Base-by-base conservation (phyloP, 2,329 filamentous ascomycete species). In the Penicillium sp. region DNA sequence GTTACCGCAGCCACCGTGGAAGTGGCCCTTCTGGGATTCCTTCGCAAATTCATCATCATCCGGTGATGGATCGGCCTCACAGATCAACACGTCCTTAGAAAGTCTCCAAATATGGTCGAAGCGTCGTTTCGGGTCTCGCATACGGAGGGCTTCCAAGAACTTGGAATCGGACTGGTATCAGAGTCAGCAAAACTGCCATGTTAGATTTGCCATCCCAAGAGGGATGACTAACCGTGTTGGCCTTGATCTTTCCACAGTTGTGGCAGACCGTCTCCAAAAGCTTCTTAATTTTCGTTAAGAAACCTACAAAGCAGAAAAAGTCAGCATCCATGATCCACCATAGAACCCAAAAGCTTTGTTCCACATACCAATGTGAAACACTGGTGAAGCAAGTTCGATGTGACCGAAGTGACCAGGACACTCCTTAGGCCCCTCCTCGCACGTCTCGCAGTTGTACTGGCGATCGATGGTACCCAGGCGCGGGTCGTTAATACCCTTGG, bases 261-360 rank as follows among this genome's bases (percentile, higher is more conserved):
- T 95, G 90, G 80, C 94, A 98, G 71, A 98, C 90, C 61, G 90
- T 93, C 79, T 98, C 94, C 70, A 98, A 78, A 62, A 99, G 82
- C 78, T 97, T 98, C 79, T 99, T 98, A 74, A 95, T 90, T 77
- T 97, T 97, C 71, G 88, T 94, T 75, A 99, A 86, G 73, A 96
- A 99, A 64, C 93, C 93, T 76, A 78, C 6, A 22, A 74, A 62
- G 9, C 32, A 38, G 18, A 46, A 16, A 36, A 42, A n/a, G 56
- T 68, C 53, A 70, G 68, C 43, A 58, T 10, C 6, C 9, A 23
- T 27, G 13, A 9, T 11, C 16, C 18, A 9, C 31, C 11, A 4
- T 2, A 11, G 10, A 34, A 34, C 8, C 18, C 14, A 6, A 16
- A 16, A 34, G 14, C 9, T 3, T 34, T 34, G 4, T 16, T 34